Evolutionary conservation across 2,329 filamentous ascomycete species (phyloP).

Genomic region (Alternaria ventricosa): DNA sequence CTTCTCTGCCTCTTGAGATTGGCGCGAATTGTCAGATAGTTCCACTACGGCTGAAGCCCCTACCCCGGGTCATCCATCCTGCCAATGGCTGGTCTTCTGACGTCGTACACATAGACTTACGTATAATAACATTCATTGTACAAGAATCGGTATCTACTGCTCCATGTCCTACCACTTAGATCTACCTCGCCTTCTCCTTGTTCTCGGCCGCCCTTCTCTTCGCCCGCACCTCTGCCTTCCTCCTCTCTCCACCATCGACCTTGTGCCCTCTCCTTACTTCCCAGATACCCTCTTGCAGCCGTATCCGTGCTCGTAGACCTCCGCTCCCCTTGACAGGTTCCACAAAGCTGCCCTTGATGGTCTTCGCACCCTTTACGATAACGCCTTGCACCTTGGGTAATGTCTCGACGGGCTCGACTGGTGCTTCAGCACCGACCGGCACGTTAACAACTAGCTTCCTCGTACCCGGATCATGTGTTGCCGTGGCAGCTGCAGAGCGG

Average conservation of each 20-base stretch:
- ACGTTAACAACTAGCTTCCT: constrained; percentile 68
- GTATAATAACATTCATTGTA: constrained; percentile 6
- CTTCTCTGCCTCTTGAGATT: not conserved
- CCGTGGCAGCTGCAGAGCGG: constrained; percentile 52
- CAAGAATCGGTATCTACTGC: not conserved
- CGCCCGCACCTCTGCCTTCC: constrained; percentile 82
- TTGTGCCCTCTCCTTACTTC: constrained; percentile 86
- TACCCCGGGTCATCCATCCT: not conserved
- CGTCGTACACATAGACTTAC: not conserved
- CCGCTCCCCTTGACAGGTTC: constrained; percentile 68
- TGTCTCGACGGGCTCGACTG: constrained; percentile 52
- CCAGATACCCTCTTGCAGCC: constrained; percentile 87
- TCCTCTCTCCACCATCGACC: constrained; percentile 94
- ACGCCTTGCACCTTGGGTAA: constrained; percentile 68
- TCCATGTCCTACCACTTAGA: not conserved
- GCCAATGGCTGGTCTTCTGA: not conserved
- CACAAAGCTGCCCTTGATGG: constrained; percentile 77
- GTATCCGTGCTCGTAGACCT: constrained; percentile 69
- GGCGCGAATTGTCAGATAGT: not conserved
- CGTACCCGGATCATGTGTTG: constrained; percentile 61
- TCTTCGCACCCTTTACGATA: constrained; percentile 70
- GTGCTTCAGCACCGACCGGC: constrained; percentile 49
- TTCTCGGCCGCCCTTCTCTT: constrained; percentile 83
- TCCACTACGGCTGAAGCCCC: not conserved
- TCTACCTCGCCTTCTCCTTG: constrained; percentile 65